Evolutionary conservation across 2,329 filamentous ascomycete species (phyloP).

Genomic region (Aspergillus sp.): DNA sequence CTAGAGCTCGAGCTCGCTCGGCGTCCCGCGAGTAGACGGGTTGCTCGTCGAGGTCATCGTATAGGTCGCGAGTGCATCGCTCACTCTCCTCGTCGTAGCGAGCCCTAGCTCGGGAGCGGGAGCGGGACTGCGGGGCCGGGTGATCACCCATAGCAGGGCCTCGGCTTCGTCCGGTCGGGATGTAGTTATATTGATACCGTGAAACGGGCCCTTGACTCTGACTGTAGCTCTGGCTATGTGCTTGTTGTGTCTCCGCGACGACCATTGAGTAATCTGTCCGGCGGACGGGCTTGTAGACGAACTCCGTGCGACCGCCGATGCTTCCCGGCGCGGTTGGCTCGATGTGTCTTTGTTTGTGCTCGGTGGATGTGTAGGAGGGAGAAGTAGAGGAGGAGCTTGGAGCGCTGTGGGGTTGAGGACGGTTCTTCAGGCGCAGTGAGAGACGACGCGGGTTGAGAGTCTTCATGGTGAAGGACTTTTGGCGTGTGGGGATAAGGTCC

Average conservation of each 20-base stretch:
- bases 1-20: not conserved
- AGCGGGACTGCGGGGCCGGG: not conserved
- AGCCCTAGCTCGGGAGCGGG: conserved; percentile 5
- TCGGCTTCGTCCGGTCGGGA: conserved; percentile 20
- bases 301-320: conserved; percentile 18
- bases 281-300: conserved; percentile 40
- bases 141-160: conserved; percentile 18
- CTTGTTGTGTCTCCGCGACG: conserved; percentile 27
- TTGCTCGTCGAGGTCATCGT: conserved; percentile 6
- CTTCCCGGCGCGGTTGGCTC: not conserved
- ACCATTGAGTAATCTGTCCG: conserved; percentile 36
- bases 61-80: not conserved
- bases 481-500: conserved; percentile 7
- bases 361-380: conserved; percentile 16
- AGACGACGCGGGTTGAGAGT: conserved; percentile 33
- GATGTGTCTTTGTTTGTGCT: conserved; percentile 18
- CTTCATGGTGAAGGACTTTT: conserved; percentile 27
- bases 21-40: not conserved
- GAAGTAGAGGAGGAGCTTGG: not conserved
- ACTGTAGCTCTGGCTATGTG: conserved; percentile 12
- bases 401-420: not conserved
- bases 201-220: conserved; percentile 14
- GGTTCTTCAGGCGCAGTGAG: conserved; percentile 31
- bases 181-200: conserved; percentile 40
- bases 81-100: not conserved